phyloP scores from a whole-genome alignment of 179 eudicot genomes.

The Carnegiea gigantea region DNA sequence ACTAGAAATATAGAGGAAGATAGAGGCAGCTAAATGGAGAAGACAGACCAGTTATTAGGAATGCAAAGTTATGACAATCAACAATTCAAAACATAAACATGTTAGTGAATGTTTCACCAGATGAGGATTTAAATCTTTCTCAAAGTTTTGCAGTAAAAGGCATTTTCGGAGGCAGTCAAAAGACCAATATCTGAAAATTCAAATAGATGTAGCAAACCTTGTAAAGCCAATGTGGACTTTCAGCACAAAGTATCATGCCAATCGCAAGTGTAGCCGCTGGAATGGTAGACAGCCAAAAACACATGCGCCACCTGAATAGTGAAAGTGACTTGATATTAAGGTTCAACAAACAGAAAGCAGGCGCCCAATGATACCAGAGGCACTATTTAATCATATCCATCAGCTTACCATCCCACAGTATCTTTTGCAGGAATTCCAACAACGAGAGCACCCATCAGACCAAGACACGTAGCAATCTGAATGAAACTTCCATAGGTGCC shows the following conservation, averaged over 20 bases:
- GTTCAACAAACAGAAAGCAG: neutral
- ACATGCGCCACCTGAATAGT: conserved; percentile 78
- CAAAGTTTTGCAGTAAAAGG: neutral
- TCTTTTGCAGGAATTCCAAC: conserved; percentile 80
- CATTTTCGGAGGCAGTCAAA: neutral
- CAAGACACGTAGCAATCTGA: conserved; percentile 90
- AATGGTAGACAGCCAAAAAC: conserved; percentile 81
- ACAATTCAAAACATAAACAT: neutral
- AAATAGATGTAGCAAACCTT: conserved; percentile 55
- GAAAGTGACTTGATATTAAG: neutral
- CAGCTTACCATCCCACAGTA: conserved; percentile 62
- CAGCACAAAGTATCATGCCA: conserved; percentile 76
- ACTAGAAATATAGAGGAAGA: neutral
- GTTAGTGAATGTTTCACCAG: neutral
- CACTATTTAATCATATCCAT: neutral
- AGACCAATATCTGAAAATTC: conserved; percentile 1
- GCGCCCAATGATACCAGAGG: neutral
- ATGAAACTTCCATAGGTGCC: conserved; percentile 97
- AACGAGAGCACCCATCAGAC: conserved; percentile 66
- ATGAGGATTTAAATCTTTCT: neutral
- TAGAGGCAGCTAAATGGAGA: neutral
- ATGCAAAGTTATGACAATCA: neutral
- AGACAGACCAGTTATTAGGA: neutral
- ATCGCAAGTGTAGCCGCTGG: conserved; percentile 79
- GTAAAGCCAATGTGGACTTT: conserved; percentile 92